Base-by-base conservation (phyloP, 73 alveolate species). In the Diophrys appendiculata region DNA sequence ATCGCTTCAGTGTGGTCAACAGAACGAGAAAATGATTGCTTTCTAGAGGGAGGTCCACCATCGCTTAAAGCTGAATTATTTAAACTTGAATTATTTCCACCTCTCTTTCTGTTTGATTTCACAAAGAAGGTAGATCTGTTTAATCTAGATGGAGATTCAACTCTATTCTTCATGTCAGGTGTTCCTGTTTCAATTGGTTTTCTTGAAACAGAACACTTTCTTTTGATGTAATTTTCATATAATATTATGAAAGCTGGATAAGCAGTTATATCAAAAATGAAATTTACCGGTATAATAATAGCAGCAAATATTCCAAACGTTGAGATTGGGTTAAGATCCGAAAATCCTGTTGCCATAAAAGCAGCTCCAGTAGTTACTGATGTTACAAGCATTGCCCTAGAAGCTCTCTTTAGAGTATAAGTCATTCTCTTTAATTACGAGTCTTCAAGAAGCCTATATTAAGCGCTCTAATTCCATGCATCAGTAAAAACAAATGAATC, bases 401-500 rank as follows among this genome's bases (percentile, higher is more conserved):
- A 2, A 5, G 84, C 90, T 73, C 69, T 73, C 31, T 69, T 52
- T 14, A 33, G 34, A 0, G 90, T 73, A 23, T 43, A 33, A 25
- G 83, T 77, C 65, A 82, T 53, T 34, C 84, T 80, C 33, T 26
- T 54, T 5, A 13, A 28, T 5, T n/a, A 0, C 1, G 70, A 29
- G 35, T 13, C 32, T 26, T 27, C 30, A 23, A 80, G 2, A 2
- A 1, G 26, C 52, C 13, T 24, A n/a, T 53, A 53, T 3, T 22
- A 22, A 1, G 72, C 71, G 2, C 73, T 24, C 26, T 72, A 34
- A 0, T 28, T 43, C 89, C 89, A 88, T 27, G 92, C 80, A 79
- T 88, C 95, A 33, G 71, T 69, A 87, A 77, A 78, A 25, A 88
- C 86, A 67, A 83, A 88, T 31, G 76, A 52, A 52, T 88, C 81